phyloP scores from a whole-genome alignment of 805 yeast species.

The Nakazawaea populi region DNA sequence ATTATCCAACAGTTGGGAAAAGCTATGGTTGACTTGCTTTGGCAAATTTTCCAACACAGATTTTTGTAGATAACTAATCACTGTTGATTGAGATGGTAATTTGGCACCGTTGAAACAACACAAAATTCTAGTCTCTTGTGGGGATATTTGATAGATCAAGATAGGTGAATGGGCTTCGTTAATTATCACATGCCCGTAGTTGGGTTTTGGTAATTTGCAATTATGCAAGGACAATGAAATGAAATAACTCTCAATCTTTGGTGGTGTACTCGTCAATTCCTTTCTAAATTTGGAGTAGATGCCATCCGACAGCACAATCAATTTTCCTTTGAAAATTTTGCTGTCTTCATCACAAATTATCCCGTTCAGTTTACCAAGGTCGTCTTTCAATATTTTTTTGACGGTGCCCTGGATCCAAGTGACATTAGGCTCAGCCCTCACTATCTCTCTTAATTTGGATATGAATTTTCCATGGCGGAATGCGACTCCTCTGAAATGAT shows the following conservation, averaged over 20 bases:
- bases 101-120: slow-evolving; percentile 77
- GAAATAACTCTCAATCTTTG: slow-evolving; percentile 75
- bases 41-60: slow-evolving; percentile 72
- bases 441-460: slow-evolving; percentile 67
- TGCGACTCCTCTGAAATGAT: slow-evolving; percentile 66
- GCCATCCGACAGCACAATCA: slow-evolving; percentile 86
- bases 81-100: slow-evolving; percentile 59
- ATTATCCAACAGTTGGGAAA: slow-evolving; percentile 49
- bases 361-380: slow-evolving; percentile 56
- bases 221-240: slow-evolving; percentile 74
- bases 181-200: slow-evolving; percentile 86
- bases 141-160: slow-evolving; percentile 80
- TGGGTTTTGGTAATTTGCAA: slow-evolving; percentile 67
- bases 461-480: slow-evolving; percentile 93
- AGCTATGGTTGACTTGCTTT: slow-evolving; percentile 54
- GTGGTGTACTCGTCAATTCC: slow-evolving; percentile 50
- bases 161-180: slow-evolving; percentile 81
- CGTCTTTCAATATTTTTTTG: slow-evolving; percentile 53
- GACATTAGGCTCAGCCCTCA: slow-evolving; percentile 63
- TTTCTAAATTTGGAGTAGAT: slow-evolving; percentile 89
- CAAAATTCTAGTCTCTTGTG: slow-evolving; percentile 77
- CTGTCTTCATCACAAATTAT: slow-evolving; percentile 44
- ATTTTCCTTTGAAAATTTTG: slow-evolving; percentile 46
- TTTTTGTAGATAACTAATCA: slow-evolving; percentile 50
- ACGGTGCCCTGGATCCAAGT: slow-evolving; percentile 81